These are phyloP conservation scores for Ganoderma resinaceum DNA, from an alignment of 1,284 basidiomycete genomes.

Conservation along the genomic window DNA sequence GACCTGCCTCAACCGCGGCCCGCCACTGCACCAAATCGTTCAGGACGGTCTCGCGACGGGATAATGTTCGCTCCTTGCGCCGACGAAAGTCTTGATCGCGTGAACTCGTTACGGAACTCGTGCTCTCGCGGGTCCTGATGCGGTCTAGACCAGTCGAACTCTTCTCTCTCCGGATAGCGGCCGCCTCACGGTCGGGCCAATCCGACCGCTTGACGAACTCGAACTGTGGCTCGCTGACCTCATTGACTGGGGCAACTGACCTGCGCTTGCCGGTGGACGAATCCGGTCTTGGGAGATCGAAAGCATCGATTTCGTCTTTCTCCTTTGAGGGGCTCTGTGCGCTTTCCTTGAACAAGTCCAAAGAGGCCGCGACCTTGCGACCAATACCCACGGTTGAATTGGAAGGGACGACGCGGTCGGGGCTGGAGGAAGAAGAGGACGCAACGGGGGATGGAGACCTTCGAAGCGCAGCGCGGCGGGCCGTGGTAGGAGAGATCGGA, in stretches of 20 bases:
- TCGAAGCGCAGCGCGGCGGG: constrained; percentile 46
- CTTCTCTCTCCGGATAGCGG: constrained; percentile 69
- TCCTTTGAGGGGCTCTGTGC: constrained; percentile 52
- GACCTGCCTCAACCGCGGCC: constrained; percentile 49
- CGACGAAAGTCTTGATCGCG: constrained; percentile 45
- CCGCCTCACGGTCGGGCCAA: constrained; percentile 79
- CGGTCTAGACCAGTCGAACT: constrained; percentile 66
- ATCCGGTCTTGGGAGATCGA: constrained; percentile 38
- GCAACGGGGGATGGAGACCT: constrained; percentile 49
- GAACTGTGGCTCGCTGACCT: constrained; percentile 70
- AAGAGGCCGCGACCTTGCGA: constrained; percentile 79
- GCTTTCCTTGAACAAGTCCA: constrained; percentile 83
- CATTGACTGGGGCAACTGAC: constrained; percentile 51
- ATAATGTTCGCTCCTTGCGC: constrained; percentile 47
- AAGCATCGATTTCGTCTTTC: constrained; percentile 47
- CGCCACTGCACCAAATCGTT: constrained; percentile 58
- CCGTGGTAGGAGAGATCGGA: constrained; percentile 36
- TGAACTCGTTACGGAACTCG: constrained; percentile 38
- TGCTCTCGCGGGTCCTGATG: constrained; percentile 56
- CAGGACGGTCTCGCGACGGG: constrained; percentile 48
- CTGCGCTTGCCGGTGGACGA: constrained; percentile 46
- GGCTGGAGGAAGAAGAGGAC: constrained; percentile 47
- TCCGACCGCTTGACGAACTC: constrained; percentile 84
- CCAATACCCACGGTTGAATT: constrained; percentile 59
- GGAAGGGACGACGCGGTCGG: constrained; percentile 31